Conservation (phyloP, 2,329 filamentous ascomycete species). For the Onygena corvina region DNA sequence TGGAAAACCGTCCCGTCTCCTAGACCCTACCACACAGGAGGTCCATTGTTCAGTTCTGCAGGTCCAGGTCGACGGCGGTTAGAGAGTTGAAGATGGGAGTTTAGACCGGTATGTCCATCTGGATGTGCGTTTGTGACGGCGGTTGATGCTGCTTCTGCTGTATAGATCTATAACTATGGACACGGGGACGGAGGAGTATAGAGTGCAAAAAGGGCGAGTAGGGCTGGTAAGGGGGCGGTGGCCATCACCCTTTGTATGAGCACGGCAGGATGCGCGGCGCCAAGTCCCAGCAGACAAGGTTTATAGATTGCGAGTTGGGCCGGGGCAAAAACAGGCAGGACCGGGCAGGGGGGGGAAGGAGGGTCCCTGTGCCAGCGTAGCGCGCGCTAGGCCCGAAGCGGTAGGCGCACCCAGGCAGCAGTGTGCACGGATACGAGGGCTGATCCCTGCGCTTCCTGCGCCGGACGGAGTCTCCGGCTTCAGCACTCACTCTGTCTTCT, state of each 20-base stretch:
- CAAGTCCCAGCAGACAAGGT: not conserved
- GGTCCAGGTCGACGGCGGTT: not conserved
- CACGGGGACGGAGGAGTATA: not conserved
- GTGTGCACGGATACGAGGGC: constrained; percentile 6
- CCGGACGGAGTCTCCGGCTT: too few relatives aligned
- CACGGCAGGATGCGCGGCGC: constrained; percentile 1
- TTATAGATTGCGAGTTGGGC: too few relatives aligned
- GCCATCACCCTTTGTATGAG: not conserved
- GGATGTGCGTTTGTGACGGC: not conserved
- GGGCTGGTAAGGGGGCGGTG: not conserved
- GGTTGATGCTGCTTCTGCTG: not conserved
- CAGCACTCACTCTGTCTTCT: too few relatives aligned
- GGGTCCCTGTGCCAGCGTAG: constrained; percentile 4
- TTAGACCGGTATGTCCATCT: not conserved
- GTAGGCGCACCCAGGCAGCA: constrained; percentile 7
- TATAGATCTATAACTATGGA: not conserved
- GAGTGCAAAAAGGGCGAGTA: not conserved
- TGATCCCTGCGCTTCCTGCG: too few relatives aligned
- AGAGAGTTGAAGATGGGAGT: not conserved
- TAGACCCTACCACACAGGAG: not conserved
- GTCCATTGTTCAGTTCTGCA: not conserved
- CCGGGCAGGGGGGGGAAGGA: not conserved
- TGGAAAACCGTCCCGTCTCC: constrained; percentile 4
- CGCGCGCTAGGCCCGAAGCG: constrained; percentile 4
- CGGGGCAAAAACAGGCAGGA: not conserved